phyloP scores from a whole-genome alignment of 768 basidiomycete species.

The Boletus coccyginus region DNA sequence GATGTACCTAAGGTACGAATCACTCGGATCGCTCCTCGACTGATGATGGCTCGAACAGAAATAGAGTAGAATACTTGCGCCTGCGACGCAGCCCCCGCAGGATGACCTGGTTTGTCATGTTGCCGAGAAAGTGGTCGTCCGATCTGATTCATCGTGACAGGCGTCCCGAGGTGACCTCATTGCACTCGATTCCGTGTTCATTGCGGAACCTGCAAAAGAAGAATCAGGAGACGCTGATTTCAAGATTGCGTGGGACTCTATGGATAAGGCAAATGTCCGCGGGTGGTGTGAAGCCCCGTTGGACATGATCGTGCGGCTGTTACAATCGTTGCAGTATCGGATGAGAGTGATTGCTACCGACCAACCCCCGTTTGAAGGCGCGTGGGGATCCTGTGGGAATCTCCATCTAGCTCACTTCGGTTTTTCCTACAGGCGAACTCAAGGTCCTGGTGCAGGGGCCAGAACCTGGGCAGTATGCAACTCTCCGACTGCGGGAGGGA shows the following conservation, averaged over 20 bases:
- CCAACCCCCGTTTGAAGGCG: conserved; percentile 60
- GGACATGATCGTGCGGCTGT: conserved; percentile 49
- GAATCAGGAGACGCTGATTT: conserved; percentile 41
- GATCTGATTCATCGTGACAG: conserved; percentile 27
- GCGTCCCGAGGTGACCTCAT: conserved; percentile 56
- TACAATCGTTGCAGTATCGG: conserved; percentile 47
- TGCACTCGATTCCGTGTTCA: conserved; percentile 69
- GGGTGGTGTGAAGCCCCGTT: conserved; percentile 69
- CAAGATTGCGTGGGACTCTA: conserved; percentile 53
- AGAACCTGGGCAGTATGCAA: conserved; percentile 27
- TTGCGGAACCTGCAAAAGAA: conserved; percentile 40
- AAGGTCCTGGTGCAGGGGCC: conserved; percentile 50
- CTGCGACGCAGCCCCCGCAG: neutral
- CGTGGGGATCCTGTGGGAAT: conserved; percentile 11
- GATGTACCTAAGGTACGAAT: conserved; percentile 18
- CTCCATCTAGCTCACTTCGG: neutral
- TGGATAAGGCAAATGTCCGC: conserved; percentile 44
- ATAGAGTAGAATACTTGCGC: conserved; percentile 9
- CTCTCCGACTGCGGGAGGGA: conserved; percentile 56
- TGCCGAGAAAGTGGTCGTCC: neutral
- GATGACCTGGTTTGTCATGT: conserved; percentile 21
- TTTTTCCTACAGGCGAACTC: conserved; percentile 51
- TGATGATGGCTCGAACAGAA: conserved; percentile 3
- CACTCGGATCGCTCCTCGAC: neutral
- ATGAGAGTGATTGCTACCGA: conserved; percentile 54